These are phyloP conservation scores for Craterostigma plantagineum DNA, from an alignment of 257 asterid species.

Conservation along the genomic window DNA sequence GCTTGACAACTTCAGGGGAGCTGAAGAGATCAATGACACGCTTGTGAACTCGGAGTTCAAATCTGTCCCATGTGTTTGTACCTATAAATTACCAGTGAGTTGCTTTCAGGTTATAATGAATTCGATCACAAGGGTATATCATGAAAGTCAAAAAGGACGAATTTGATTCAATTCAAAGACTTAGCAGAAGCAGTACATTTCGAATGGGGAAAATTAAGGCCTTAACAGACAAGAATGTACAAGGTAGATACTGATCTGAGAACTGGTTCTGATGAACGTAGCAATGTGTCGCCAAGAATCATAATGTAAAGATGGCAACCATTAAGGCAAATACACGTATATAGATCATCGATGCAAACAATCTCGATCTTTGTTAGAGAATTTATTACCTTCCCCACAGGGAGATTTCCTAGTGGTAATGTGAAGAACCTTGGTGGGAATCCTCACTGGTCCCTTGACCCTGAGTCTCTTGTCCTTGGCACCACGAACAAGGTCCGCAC, in stretches of 20 bases:
- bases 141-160: background rate
- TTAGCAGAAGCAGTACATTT: no score
- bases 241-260: no score
- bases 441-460: slow-evolving; percentile 10
- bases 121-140: no score
- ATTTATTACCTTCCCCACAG: slow-evolving; percentile 12
- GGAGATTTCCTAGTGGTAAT: slow-evolving; percentile 16
- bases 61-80: slow-evolving; percentile 34
- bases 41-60: slow-evolving; percentile 42
- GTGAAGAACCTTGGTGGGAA: slow-evolving; percentile 15
- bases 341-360: background rate
- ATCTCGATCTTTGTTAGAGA: background rate
- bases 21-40: slow-evolving; percentile 51
- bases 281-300: no score
- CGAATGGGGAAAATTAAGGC: no score
- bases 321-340: background rate
- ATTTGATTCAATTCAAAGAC: background rate
- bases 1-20: slow-evolving; percentile 54
- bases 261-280: no score
- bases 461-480: slow-evolving; percentile 2
- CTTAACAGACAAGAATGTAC: no score
- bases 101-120: background rate
- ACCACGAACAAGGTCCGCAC: slow-evolving; percentile 2
- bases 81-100: no score
- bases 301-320: background rate